Base-by-base conservation (phyloP, 441 rosid genomes). In the Biscutella laevigata region DNA sequence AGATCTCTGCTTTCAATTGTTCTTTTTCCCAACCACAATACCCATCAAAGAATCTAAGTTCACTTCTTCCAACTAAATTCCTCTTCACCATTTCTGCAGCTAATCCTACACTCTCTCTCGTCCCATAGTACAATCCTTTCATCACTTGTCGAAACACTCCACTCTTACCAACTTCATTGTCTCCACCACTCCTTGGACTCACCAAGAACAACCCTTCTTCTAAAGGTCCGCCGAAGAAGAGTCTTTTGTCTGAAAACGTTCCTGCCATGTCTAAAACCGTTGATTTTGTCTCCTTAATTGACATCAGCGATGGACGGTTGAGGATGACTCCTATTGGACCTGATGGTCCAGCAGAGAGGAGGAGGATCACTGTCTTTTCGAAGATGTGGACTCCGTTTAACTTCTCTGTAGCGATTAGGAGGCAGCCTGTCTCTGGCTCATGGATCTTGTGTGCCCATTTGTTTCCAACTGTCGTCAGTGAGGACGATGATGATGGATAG, bases 321-420 rank as follows among this genome's bases (percentile, higher is more conserved):
- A 90, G 85, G 37, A 90, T 90, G 50, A 90, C 74, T 13, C 98
- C 98, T 2, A 59, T 67, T n/a, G 85, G 90, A 46, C 90, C 92
- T 4, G 72, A 35, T 0, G 90, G 86, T 38, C 81, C 90, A 6
- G 71, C 79, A 2, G 95, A 78, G 5, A 90, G 66, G 57, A 87
- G 77, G 12, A 84, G 77, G 76, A 90, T 49, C 61, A 90, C 96
- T 1, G 96, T 78, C 50, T 90, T 76, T 61, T 84, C 95, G 29
- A 91, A 91, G 26, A 87, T 87, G 74, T 91, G 98, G 59, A 83
- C 96, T 37, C 95, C 90, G 2, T 87, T 83, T 13, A 91, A 87
- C 79, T 76, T 87, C 54, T 83, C 92, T 7, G 94, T 84, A 0
- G 98, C 95, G 5, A 91, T 66, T 1, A 91, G 83, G 4, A 91